Base-by-base conservation (phyloP, 164 flowering plant species). In the Sedum album region DNA sequence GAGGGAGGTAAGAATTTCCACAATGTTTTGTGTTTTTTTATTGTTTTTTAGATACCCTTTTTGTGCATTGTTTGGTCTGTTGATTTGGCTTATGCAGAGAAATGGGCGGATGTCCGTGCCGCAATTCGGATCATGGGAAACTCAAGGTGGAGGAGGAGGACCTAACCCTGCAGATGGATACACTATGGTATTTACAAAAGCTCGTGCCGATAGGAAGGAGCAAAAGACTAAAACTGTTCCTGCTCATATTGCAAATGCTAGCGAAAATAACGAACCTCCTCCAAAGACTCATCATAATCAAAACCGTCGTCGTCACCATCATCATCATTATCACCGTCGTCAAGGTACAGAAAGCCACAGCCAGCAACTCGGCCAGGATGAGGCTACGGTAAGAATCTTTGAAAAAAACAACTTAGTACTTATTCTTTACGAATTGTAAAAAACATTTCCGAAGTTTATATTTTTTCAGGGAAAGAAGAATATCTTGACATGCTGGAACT, bases 381-480 rank as follows among this genome's bases (percentile, higher is more conserved):
- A 26, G 62, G 7, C 33, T 57, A 1, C 31, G 33, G 62, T 57
- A 57, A 57, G 31, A 26, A 26, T 28, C 33, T 26, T 13, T 11
- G 4, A 13, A 1, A 14, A 30, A 9, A 30, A 57, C 5, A 55
- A 23, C 7, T 51, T 2, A 1, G 6, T 44, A 44, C 2, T 11
- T 44, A 13, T 55, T 26, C 26, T 55, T 3, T 1, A 55, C 17
- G 30, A 23, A 0, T 6, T n/a, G 31, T 55, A 8, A 23, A 4
- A 6, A 6, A 23, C 4, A 55, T 49, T 38, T 61, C 7, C 38
- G 3, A 35, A 3, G 38, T 35, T 35, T 7, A 35, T 3, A 35
- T 77, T 31, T 23, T 66, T 74, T 79, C 80, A 81, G 82, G 73
- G 68, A 75, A 83, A 73, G 61, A 81, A 70, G 86, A 80, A 70